Conservation (phyloP, 148 eudicot species). For the Rhododendron vialii region DNA sequence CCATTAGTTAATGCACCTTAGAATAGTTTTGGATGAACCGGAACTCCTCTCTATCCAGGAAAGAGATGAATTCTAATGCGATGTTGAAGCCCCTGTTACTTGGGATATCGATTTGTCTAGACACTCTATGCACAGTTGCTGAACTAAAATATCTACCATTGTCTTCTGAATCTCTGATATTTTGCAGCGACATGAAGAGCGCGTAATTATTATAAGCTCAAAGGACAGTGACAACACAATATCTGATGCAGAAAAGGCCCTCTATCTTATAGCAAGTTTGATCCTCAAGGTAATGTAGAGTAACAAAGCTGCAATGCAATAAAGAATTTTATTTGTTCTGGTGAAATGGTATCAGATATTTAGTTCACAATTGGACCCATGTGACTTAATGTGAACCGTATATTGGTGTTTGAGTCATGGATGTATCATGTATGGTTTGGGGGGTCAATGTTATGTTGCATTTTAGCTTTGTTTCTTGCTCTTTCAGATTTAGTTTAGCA, state of each 20-base stretch:
- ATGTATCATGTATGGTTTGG: neutral
- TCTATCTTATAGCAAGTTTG: constrained; percentile 66
- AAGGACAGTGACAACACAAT: constrained; percentile 52
- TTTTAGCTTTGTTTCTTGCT: neutral
- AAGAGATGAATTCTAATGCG: neutral
- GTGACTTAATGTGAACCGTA: neutral
- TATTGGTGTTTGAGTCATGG: neutral
- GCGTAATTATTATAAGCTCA: constrained; percentile 83
- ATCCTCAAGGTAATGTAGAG: constrained; percentile 57
- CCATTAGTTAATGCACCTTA: neutral
- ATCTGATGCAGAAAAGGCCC: constrained; percentile 81
- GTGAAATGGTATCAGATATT: neutral
- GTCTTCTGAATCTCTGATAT: neutral
- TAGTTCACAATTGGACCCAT: neutral
- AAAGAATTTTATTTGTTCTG: neutral
- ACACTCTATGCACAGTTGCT: neutral
- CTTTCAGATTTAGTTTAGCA: neutral
- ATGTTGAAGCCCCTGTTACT: neutral
- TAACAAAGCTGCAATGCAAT: neutral
- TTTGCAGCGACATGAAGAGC: constrained; percentile 80
- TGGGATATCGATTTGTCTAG: neutral
- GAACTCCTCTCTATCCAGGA: neutral
- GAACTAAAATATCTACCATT: neutral
- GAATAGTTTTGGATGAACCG: neutral
- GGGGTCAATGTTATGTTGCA: neutral